phyloP scores from a whole-genome alignment of 306 rosid species.

The Nissolia schottii region DNA sequence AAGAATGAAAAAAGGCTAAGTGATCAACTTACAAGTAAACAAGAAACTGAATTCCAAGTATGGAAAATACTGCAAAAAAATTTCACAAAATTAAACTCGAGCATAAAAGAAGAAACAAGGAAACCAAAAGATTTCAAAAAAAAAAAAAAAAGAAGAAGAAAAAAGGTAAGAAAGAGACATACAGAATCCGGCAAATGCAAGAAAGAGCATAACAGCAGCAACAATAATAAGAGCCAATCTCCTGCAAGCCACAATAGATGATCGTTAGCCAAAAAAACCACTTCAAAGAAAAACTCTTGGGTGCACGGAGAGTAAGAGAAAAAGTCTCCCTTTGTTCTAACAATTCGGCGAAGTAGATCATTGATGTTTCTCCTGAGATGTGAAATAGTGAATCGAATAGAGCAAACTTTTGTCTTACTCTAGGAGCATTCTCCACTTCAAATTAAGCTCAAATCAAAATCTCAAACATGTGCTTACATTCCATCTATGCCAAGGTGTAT shows the following conservation, averaged over 20 bases:
- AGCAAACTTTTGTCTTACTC: no score
- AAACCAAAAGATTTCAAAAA: no score
- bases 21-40: constrained; percentile 61
- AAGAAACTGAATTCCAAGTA: constrained; percentile 48
- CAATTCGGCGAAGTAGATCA: no score
- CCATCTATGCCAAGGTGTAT: constrained; percentile 8
- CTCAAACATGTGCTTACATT: constrained; percentile 13
- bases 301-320: no score
- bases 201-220: constrained; percentile 51
- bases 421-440: no score
- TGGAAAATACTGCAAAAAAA: constrained; percentile 52
- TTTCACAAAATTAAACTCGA: background rate
- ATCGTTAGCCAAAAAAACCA: background rate
- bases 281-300: no score
- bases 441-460: background rate
- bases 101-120: background rate
- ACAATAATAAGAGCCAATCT: constrained; percentile 48
- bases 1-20: background rate
- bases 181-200: constrained; percentile 66
- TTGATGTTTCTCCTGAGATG: no score
- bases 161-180: constrained; percentile 16
- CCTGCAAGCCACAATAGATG: constrained; percentile 33
- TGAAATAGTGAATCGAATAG: no score
- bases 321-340: no score
- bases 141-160: no score